phyloP scores from a whole-genome alignment of 192 early-diverging fungal species.

The Phlyctochytrium planicorne region DNA sequence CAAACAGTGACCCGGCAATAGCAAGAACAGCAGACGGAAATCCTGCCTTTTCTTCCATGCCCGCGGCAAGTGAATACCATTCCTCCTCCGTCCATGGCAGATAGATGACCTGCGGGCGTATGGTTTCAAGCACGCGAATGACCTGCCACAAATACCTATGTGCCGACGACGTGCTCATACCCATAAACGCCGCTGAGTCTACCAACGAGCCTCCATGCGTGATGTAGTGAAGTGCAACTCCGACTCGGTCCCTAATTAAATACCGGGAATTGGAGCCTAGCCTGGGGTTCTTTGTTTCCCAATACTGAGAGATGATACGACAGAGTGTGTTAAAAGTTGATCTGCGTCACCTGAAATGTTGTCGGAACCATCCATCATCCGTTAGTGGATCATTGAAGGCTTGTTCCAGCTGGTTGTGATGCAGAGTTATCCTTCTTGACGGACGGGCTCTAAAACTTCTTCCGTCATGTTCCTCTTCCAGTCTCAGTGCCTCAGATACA shows the following conservation, averaged over 20 bases:
- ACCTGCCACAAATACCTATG: slow-evolving; percentile 5
- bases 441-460: not conserved
- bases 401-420: slow-evolving; percentile 3
- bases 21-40: slow-evolving; percentile 11
- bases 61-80: not conserved
- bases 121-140: not conserved
- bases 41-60: not conserved
- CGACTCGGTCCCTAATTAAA: not conserved
- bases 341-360: not conserved
- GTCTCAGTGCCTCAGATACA: not conserved
- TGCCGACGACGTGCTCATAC: slow-evolving; percentile 13
- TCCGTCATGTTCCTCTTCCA: not conserved
- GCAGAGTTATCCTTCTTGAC: not conserved
- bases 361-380: no score
- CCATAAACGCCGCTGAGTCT: slow-evolving; percentile 8
- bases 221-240: slow-evolving; percentile 5
- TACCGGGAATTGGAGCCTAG: not conserved
- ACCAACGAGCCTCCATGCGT: slow-evolving; percentile 7
- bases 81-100: not conserved
- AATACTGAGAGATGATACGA: no score
- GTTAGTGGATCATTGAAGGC: no score
- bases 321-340: no score
- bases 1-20: slow-evolving; percentile 9
- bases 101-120: not conserved
- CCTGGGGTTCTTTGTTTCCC: not conserved